phyloP scores from a whole-genome alignment of 2,329 filamentous ascomycete species.

The Scedosporium dehoogii region DNA sequence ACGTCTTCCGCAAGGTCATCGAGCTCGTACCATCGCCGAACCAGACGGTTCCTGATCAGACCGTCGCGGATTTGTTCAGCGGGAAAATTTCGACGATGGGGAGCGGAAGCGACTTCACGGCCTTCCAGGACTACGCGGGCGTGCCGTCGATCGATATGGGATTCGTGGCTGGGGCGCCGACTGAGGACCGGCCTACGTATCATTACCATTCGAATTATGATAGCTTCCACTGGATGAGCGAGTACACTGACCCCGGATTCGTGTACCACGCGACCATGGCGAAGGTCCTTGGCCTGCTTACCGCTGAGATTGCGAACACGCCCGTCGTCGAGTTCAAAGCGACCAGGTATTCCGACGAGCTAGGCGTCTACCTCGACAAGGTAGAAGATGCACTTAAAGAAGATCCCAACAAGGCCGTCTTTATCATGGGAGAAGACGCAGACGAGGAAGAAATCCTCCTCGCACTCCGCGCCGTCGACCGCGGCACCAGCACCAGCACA shows the following conservation, averaged over 20 bases:
- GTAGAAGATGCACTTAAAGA: constrained; percentile 38
- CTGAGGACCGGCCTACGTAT: constrained; percentile 45
- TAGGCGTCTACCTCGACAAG: constrained; percentile 41
- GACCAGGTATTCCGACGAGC: constrained; percentile 50
- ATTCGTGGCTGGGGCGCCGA: constrained; percentile 29
- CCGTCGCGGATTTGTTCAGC: constrained; percentile 59
- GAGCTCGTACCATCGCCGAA: constrained; percentile 59
- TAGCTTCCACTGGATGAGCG: constrained; percentile 80
- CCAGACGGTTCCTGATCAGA: constrained; percentile 62
- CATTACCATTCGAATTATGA: constrained; percentile 92
- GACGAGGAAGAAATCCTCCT: constrained; percentile 20
- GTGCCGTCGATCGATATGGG: constrained; percentile 56
- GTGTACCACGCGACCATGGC: constrained; percentile 58
- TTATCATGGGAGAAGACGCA: background rate
- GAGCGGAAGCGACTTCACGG: constrained; percentile 64
- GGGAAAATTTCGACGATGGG: constrained; percentile 56
- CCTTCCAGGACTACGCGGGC: constrained; percentile 64
- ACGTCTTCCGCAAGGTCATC: constrained; percentile 59
- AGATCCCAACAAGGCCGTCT: constrained; percentile 9
- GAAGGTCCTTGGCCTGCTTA: constrained; percentile 52
- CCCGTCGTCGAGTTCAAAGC: constrained; percentile 56
- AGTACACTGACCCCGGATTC: constrained; percentile 61
- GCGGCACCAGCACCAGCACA: constrained; percentile 5
- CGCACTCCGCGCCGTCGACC: constrained; percentile 16
- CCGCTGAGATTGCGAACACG: constrained; percentile 50